These are phyloP conservation scores for Yarrowia galli DNA, from an alignment of 1,139 yeast species.

Conservation along the genomic window DNA sequence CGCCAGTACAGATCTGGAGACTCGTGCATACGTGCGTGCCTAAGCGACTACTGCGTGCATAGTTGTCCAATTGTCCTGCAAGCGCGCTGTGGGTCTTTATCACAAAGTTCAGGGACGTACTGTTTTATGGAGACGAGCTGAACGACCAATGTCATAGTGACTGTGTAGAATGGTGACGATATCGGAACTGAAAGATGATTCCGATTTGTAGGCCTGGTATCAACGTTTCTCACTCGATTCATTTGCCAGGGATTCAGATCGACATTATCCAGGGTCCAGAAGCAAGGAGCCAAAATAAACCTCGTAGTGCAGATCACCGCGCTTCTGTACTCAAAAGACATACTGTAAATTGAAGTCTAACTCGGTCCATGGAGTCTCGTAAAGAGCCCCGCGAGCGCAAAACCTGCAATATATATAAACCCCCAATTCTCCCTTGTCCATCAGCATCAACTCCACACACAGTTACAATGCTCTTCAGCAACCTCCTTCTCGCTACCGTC, in stretches of 20 bases:
- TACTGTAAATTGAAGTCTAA: conserved; percentile 2
- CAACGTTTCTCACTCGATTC: no score
- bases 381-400: not conserved
- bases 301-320: not conserved
- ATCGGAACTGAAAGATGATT: not conserved
- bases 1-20: not conserved
- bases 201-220: no score
- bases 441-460: not conserved
- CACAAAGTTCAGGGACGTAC: not conserved
- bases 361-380: not conserved
- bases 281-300: not conserved
- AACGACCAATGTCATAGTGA: not conserved
- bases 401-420: not conserved
- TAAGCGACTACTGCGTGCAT: not conserved
- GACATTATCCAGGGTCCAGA: not conserved
- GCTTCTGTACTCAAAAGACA: no score
- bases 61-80: conserved; percentile 8
- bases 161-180: not conserved
- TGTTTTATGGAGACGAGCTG: not conserved
- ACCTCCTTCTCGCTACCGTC: conserved; percentile 11
- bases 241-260: not conserved
- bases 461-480: conserved; percentile 4
- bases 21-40: not conserved
- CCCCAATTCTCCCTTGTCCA: no score
- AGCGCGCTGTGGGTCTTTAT: not conserved